A percentile compares a stretch with the other conserved stretches of the same genome.
phyloP scores from a whole-genome alignment of 805 yeast genomes.

The Lachancea nothofagi region DNA sequence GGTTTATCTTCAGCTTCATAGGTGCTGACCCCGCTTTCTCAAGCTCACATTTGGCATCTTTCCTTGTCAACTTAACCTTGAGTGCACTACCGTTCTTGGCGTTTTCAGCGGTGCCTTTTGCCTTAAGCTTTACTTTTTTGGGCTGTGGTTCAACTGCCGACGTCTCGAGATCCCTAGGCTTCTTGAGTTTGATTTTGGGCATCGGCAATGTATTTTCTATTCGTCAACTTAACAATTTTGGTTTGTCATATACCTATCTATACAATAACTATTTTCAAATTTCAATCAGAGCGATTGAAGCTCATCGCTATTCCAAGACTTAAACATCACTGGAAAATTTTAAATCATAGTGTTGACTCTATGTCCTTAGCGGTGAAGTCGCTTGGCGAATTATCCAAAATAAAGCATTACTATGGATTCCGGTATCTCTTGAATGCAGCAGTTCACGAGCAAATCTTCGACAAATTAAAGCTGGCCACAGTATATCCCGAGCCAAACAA shows the following conservation, averaged over 20 bases:
- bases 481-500: slow-evolving; percentile 31
- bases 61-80: slow-evolving; percentile 23
- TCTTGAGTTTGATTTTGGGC: slow-evolving; percentile 30
- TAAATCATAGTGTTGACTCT: neutral
- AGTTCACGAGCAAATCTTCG: slow-evolving; percentile 36
- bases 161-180: slow-evolving; percentile 17
- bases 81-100: slow-evolving; percentile 17
- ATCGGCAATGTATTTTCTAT: slow-evolving; percentile 4
- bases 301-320: neutral
- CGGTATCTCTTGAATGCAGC: slow-evolving; percentile 21
- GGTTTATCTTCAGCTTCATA: slow-evolving; percentile 21
- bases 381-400: slow-evolving; percentile 11
- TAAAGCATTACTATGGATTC: slow-evolving; percentile 22
- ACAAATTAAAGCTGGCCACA: slow-evolving; percentile 41
- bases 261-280: neutral
- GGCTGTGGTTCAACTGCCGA: slow-evolving; percentile 19
- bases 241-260: neutral
- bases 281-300: too few species aligned
- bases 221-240: too few species aligned
- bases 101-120: slow-evolving; percentile 11
- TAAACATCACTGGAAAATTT: neutral
- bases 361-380: slow-evolving; percentile 1
- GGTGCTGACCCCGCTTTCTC: slow-evolving; percentile 12
- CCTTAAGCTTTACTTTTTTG: slow-evolving; percentile 23
- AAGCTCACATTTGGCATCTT: slow-evolving; percentile 6